Conservation (phyloP, 371 early-diverging fungal species). For the Thermomucor indicae-seudaticae region DNA sequence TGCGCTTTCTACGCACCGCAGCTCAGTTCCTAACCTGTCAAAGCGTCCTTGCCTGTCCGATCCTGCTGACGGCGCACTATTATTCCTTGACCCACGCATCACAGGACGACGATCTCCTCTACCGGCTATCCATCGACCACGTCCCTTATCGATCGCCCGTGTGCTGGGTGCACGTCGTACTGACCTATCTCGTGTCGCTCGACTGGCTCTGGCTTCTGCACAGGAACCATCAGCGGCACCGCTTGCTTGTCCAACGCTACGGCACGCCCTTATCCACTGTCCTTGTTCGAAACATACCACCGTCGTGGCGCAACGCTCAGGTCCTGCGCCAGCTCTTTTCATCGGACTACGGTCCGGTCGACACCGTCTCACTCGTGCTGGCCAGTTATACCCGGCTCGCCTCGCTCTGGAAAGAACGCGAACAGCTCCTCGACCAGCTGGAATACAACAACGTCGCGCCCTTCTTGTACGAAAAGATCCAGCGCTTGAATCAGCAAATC, state of each 20-base stretch:
- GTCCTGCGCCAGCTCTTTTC: conserved; percentile 2
- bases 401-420: conserved; percentile 11
- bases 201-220: conserved; percentile 48
- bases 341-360: conserved; percentile 26
- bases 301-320: conserved; percentile 35
- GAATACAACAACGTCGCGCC: conserved; percentile 12
- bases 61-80: conserved; percentile 54
- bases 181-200: conserved; percentile 28
- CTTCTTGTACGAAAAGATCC: neutral
- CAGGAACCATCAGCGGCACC: conserved; percentile 44
- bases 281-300: conserved; percentile 33
- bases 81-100: conserved; percentile 7
- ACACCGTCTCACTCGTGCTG: conserved; percentile 33
- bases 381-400: conserved; percentile 15
- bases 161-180: conserved; percentile 42
- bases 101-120: conserved; percentile 7
- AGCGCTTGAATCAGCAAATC: too few species aligned
- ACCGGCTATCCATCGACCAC: conserved; percentile 40
- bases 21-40: conserved; percentile 51
- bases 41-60: conserved; percentile 38
- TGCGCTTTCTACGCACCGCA: conserved; percentile 65
- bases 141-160: conserved; percentile 24
- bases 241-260: conserved; percentile 33
- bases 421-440: conserved; percentile 17
- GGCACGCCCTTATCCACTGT: conserved; percentile 9